phyloP scores from a whole-genome alignment of 2,329 filamentous ascomycete species.

The Aureobasidium sp. region DNA sequence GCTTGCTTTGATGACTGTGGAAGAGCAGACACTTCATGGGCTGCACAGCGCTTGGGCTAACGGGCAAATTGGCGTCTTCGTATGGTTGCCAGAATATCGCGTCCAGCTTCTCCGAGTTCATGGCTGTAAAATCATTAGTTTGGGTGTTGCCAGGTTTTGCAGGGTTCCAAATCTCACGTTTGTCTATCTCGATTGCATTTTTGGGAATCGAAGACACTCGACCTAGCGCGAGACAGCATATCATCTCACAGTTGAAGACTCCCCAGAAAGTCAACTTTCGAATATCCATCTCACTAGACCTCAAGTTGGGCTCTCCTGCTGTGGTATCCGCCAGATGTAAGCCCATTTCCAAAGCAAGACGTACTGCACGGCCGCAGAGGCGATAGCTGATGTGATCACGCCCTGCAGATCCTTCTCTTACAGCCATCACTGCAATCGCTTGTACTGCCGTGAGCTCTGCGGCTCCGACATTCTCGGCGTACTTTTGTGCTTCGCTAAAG shows the following conservation, averaged over 20 bases:
- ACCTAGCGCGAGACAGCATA: conserved; percentile 42
- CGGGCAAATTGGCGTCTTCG: conserved; percentile 27
- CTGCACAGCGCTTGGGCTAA: conserved; percentile 59
- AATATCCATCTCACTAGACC: conserved; percentile 40
- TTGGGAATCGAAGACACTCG: conserved; percentile 43
- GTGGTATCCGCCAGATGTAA: conserved; percentile 47
- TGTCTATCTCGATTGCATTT: conserved; percentile 43
- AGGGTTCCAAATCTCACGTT: conserved; percentile 29
- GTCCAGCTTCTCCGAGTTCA: conserved; percentile 21
- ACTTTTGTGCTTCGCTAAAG: conserved; percentile 59
- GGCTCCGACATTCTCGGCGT: conserved; percentile 52
- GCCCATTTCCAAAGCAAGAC: conserved; percentile 65
- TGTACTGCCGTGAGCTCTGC: conserved; percentile 65
- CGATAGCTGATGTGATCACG: conserved; percentile 67
- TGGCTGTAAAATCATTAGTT: conserved; percentile 5
- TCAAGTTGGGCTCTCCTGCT: conserved; percentile 27
- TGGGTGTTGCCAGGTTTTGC: conserved; percentile 16
- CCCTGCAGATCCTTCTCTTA: conserved; percentile 61
- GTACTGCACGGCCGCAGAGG: conserved; percentile 64
- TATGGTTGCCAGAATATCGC: conserved; percentile 32
- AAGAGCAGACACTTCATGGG: conserved; percentile 48
- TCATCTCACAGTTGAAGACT: conserved; percentile 44
- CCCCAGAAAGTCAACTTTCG: conserved; percentile 49
- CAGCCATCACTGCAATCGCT: conserved; percentile 68
- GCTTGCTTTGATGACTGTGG: conserved; percentile 54